phyloP scores from a whole-genome alignment of 768 basidiomycete species.

The Mycena vitilis region DNA sequence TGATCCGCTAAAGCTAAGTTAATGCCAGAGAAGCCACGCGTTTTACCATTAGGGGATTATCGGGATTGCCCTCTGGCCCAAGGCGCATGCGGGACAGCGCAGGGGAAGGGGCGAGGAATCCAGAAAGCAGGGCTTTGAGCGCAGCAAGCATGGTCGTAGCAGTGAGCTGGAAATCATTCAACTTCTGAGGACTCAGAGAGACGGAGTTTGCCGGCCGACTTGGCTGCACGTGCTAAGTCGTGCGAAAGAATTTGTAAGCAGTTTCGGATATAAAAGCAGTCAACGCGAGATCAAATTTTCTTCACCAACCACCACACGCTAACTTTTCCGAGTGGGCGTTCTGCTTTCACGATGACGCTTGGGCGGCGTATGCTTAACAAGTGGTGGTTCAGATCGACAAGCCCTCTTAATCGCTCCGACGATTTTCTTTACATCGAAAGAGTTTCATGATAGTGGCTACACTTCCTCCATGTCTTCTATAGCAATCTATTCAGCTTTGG shows the following conservation, averaged over 20 bases:
- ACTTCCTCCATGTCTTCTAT: constrained; percentile 1
- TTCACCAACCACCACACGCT: constrained; percentile 57
- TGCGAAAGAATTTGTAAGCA: no score
- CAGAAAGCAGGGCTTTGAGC: constrained; percentile 38
- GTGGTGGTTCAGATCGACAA: constrained; percentile 63
- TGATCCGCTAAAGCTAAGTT: constrained; percentile 7
- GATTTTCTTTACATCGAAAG: constrained; percentile 75
- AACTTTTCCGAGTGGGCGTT: constrained; percentile 66
- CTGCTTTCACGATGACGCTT: constrained; percentile 63
- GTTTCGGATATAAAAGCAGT: no score
- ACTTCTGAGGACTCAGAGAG: background rate
- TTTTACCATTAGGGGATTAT: constrained; percentile 78
- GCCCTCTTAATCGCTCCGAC: constrained; percentile 90
- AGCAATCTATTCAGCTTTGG: background rate
- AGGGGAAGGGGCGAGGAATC: constrained; percentile 40
- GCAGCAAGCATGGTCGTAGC: constrained; percentile 44
- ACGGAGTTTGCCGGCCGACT: constrained; percentile 21
- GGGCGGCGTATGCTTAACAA: constrained; percentile 49
- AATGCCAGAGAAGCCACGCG: background rate
- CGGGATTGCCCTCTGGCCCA: constrained; percentile 57
- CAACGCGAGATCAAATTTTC: constrained; percentile 22
- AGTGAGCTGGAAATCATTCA: background rate
- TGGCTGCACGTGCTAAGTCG: constrained; percentile 6
- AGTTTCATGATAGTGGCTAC: constrained; percentile 87
- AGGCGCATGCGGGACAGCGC: constrained; percentile 72